These are phyloP conservation scores for Fusarium sp. DNA, from an alignment of 2,329 filamentous ascomycete species.

Conservation along the genomic window DNA sequence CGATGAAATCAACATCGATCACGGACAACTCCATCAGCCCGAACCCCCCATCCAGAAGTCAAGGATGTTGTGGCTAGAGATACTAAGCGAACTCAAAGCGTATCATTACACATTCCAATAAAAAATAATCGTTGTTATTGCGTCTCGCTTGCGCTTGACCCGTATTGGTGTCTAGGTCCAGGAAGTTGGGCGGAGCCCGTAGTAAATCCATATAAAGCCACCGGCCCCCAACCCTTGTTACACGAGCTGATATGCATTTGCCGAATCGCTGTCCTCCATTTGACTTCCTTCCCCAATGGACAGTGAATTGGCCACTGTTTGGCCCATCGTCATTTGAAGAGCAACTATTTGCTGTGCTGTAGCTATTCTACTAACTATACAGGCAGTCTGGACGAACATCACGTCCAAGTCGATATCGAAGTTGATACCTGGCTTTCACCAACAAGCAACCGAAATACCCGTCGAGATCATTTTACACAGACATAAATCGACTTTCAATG, in stretches of 20 bases:
- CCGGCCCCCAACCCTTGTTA: constrained; percentile 20
- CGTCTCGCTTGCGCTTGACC: constrained; percentile 18
- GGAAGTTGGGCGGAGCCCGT: constrained; percentile 20
- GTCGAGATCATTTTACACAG: background rate
- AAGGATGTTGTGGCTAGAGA: constrained; percentile 4
- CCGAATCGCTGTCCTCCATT: background rate
- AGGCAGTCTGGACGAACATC: background rate
- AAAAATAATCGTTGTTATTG: constrained; percentile 19
- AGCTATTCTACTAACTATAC: background rate
- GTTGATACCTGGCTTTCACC: background rate
- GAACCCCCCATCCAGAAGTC: constrained; percentile 1
- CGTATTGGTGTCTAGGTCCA: constrained; percentile 4
- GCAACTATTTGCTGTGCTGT: background rate
- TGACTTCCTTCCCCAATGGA: background rate
- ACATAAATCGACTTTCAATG: background rate
- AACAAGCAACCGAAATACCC: background rate
- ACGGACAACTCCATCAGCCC: background rate
- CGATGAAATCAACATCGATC: background rate
- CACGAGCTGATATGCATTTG: background rate
- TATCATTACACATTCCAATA: constrained; percentile 25
- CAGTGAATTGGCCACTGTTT: background rate
- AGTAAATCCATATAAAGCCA: constrained; percentile 33
- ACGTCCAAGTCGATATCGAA: background rate
- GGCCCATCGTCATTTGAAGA: background rate
- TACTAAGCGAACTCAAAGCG: constrained; percentile 10